Evolutionary conservation across 345 rosid species (phyloP).

Genomic region (Salix purpurea): DNA sequence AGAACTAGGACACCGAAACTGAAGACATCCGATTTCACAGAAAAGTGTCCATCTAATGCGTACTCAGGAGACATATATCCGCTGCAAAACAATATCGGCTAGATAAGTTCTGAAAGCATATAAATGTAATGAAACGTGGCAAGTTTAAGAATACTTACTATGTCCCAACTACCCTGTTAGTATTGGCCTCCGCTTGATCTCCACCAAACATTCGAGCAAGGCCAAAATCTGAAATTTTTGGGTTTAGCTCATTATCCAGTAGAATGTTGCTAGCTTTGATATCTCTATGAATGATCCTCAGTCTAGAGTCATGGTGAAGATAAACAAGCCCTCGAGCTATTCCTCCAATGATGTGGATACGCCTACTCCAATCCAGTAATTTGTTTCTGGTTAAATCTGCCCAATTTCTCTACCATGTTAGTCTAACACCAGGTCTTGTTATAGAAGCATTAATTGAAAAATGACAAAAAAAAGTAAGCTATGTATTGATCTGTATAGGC

Average conservation of each 20-base stretch:
- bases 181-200: not conserved
- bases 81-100: too few relatives aligned
- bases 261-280: too few relatives aligned
- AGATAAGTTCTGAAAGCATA: not conserved
- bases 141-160: not conserved
- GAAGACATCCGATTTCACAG: too few relatives aligned
- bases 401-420: conserved; percentile 4
- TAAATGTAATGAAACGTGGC: not conserved
- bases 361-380: not conserved
- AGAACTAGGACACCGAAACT: too few relatives aligned
- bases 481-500: not conserved
- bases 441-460: too few relatives aligned
- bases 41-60: too few relatives aligned
- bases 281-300: conserved; percentile 20
- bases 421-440: not conserved
- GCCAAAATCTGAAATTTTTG: conserved; percentile 2
- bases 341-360: not conserved
- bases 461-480: too few relatives aligned
- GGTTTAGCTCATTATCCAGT: not conserved
- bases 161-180: not conserved
- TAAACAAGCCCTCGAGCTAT: conserved; percentile 13
- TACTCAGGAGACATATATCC: too few relatives aligned
- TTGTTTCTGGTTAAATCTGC: not conserved
- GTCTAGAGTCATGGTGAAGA: conserved; percentile 17
- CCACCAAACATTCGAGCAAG: not conserved